Evolutionary conservation across 805 yeast genomes (phyloP).

Genomic region (Pichia phayaonensis): DNA sequence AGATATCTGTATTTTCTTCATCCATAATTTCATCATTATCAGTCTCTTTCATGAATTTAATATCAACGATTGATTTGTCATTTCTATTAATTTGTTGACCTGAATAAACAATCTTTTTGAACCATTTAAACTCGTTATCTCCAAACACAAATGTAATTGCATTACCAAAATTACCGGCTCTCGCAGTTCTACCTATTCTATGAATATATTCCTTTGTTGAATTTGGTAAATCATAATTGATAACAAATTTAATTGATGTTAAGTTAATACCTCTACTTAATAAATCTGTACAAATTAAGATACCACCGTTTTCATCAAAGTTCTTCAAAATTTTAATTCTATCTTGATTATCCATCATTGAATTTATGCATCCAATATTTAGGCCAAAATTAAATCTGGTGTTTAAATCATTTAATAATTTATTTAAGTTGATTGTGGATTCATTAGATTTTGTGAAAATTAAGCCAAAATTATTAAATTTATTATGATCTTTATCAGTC

Average conservation of each 20-base stretch:
- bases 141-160: slow-evolving; percentile 74
- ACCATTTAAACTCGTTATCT: slow-evolving; percentile 69
- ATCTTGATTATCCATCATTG: slow-evolving; percentile 44
- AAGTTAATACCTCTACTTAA: slow-evolving; percentile 95
- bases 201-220: slow-evolving; percentile 91
- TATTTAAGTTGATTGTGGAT: slow-evolving; percentile 71
- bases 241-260: slow-evolving; percentile 56
- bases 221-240: slow-evolving; percentile 86
- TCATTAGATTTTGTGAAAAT: slow-evolving; percentile 78
- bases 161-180: slow-evolving; percentile 75
- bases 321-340: slow-evolving; percentile 51
- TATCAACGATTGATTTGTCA: slow-evolving; percentile 28
- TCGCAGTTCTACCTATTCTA: slow-evolving; percentile 94
- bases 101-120: slow-evolving; percentile 36
- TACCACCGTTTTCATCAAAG: slow-evolving; percentile 44
- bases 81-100: slow-evolving; percentile 48
- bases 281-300: slow-evolving; percentile 76
- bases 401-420: slow-evolving; percentile 42
- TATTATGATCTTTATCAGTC: slow-evolving; percentile 26
- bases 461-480: slow-evolving; percentile 33
- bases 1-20: slow-evolving; percentile 2
- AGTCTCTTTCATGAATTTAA: slow-evolving; percentile 23
- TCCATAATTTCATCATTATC: slow-evolving; percentile 1
- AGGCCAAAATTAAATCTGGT: slow-evolving; percentile 14
- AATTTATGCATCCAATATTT: slow-evolving; percentile 44